Evolutionary conservation across 306 rosid species (phyloP).

Genomic region (Abrus pulchellus): DNA sequence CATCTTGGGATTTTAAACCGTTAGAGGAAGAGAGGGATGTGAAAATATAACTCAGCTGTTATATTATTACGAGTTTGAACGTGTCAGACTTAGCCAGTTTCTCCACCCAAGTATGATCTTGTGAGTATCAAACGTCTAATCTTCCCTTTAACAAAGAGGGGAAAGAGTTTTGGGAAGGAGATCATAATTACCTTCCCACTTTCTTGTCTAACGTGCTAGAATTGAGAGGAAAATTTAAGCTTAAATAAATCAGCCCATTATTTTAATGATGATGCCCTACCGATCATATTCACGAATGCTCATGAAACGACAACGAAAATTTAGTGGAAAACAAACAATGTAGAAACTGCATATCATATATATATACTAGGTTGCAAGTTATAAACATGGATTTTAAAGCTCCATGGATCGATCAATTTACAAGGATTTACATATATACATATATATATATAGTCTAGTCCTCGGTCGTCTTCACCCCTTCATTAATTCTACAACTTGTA

Average conservation of each 20-base stretch:
- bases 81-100: neutral
- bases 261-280: neutral
- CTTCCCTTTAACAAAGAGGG: neutral
- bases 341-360: neutral
- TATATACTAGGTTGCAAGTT: constrained; percentile 1
- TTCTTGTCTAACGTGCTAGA: neutral
- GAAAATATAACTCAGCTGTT: too few species aligned
- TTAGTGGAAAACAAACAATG: neutral
- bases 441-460: neutral
- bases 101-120: neutral
- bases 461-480: neutral
- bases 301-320: neutral
- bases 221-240: neutral
- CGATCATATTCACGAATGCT: neutral
- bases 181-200: neutral
- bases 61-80: neutral
- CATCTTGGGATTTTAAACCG: too few species aligned
- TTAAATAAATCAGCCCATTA: neutral
- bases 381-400: neutral
- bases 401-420: neutral
- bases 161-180: neutral
- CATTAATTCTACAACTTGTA: neutral
- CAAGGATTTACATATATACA: constrained; percentile 43
- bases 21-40: too few species aligned
- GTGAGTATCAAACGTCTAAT: neutral